These are phyloP conservation scores for Sugiyamaella marilandica DNA, from an alignment of 805 yeast species.

Conservation along the genomic window DNA sequence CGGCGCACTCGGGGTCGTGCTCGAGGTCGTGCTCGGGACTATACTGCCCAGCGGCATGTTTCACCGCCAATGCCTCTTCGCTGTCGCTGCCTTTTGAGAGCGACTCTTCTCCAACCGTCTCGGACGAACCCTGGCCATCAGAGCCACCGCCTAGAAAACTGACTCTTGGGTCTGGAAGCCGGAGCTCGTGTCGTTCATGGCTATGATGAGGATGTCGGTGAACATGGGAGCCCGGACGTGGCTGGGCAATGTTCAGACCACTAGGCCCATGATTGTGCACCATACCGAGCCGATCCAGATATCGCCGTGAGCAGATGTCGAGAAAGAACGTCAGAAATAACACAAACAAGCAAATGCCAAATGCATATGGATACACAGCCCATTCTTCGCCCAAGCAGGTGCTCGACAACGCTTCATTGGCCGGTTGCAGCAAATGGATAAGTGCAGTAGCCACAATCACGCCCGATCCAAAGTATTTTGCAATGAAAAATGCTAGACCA, in stretches of 20 bases:
- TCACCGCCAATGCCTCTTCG: neutral
- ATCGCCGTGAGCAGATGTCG: conserved; percentile 19
- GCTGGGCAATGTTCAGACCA: conserved; percentile 6
- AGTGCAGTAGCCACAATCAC: conserved; percentile 75
- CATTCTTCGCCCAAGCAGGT: conserved; percentile 29
- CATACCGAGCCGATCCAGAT: conserved; percentile 15
- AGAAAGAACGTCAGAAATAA: conserved; percentile 33
- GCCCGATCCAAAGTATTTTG: conserved; percentile 63
- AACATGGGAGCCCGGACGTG: neutral
- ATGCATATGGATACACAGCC: conserved; percentile 55
- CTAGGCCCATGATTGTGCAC: conserved; percentile 24
- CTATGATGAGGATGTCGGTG: neutral
- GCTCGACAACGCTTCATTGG: conserved; percentile 26
- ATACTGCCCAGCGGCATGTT: neutral
- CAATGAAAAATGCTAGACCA: conserved; percentile 29
- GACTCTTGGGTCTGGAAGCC: neutral
- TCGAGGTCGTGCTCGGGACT: neutral
- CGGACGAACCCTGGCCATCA: neutral
- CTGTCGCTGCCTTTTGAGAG: neutral
- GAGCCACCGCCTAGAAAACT: neutral
- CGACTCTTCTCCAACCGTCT: neutral
- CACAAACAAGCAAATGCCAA: conserved; percentile 48
- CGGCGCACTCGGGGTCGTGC: too few relatives aligned
- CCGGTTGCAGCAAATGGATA: conserved; percentile 52
- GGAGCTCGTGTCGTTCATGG: neutral